phyloP scores from a whole-genome alignment of 176 grass and related monocot genomes.

The Carex kokanica region DNA sequence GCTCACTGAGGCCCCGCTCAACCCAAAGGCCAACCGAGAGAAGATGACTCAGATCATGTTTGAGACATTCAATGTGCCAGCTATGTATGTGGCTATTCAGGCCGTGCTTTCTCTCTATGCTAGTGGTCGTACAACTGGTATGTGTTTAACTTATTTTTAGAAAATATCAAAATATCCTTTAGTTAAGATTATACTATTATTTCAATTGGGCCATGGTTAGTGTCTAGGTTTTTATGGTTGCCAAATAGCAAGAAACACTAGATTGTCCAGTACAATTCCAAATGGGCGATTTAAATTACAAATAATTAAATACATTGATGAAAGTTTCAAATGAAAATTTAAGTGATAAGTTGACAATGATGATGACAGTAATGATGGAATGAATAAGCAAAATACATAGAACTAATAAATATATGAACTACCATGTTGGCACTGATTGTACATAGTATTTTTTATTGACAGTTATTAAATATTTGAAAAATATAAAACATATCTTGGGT shows the following conservation, averaged over 20 bases:
- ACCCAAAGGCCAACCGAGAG: constrained; percentile 87
- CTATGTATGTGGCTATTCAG: constrained; percentile 85
- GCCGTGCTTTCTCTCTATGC: constrained; percentile 83
- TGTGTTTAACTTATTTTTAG: background rate
- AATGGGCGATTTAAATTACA: background rate
- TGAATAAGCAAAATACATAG: background rate
- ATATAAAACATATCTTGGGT: background rate
- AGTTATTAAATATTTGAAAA: background rate
- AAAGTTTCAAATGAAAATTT: background rate
- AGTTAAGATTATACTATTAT: background rate
- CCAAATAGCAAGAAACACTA: background rate
- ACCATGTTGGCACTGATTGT: background rate
- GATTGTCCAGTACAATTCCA: background rate
- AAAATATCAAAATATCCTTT: background rate
- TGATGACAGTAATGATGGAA: background rate
- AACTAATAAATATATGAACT: background rate
- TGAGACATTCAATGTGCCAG: constrained; percentile 71
- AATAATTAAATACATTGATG: background rate
- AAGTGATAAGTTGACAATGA: background rate
- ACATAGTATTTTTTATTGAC: background rate
- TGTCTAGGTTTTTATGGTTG: background rate
- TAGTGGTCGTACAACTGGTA: constrained; percentile 79
- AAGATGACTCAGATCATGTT: constrained; percentile 99
- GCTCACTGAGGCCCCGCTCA: constrained; percentile 71
- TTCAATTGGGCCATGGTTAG: background rate